Evolutionary conservation across 106 monocot species (phyloP).

Genomic region (Allium fistulosum): DNA sequence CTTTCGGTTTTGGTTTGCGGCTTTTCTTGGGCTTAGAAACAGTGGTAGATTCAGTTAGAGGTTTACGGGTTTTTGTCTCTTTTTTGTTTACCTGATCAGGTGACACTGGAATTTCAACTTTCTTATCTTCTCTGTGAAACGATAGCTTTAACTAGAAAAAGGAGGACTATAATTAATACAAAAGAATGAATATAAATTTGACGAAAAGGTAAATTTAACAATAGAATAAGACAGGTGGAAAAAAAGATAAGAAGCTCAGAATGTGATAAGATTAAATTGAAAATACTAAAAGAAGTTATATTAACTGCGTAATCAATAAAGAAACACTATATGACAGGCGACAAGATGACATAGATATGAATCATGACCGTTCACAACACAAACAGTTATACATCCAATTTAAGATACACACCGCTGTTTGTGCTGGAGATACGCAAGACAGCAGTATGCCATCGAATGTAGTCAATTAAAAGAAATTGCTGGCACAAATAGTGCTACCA

Average conservation of each 20-base stretch:
- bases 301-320: background rate
- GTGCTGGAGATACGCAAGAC: too few species aligned
- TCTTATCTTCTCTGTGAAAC: slow-evolving; percentile 1
- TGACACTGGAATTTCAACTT: background rate
- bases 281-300: slow-evolving; percentile 1
- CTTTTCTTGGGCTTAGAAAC: slow-evolving; percentile 19
- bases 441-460: too few species aligned
- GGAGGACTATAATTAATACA: background rate
- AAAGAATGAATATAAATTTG: too few species aligned
- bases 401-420: too few species aligned
- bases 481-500: too few species aligned
- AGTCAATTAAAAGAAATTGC: too few species aligned
- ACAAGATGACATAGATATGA: too few species aligned
- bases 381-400: too few species aligned
- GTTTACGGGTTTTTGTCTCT: slow-evolving; percentile 7
- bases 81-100: slow-evolving; percentile 1
- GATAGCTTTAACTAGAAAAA: slow-evolving; percentile 21
- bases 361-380: too few species aligned
- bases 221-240: background rate
- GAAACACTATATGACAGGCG: too few species aligned
- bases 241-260: background rate
- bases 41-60: slow-evolving; percentile 10
- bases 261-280: background rate
- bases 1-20: slow-evolving; percentile 33
- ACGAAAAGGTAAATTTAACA: background rate